A percentile compares a stretch with the other conserved stretches of the same genome.
Evolutionary conservation across 2,329 filamentous ascomycete genomes (phyloP).

Genomic region (Ophiostoma ips): DNA sequence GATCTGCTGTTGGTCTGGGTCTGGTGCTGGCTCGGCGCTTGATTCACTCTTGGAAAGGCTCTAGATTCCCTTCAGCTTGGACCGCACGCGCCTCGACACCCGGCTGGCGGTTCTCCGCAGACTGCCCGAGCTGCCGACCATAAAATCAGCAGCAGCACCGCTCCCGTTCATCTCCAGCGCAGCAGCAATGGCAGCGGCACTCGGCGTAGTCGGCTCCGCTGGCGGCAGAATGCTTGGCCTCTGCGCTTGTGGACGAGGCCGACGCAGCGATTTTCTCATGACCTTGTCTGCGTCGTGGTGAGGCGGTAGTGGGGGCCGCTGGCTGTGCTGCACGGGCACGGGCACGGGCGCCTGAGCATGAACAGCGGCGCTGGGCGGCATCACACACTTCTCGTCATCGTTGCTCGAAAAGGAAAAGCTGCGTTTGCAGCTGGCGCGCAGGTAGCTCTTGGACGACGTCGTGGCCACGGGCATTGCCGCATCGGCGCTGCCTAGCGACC

Average conservation of each 20-base stretch:
- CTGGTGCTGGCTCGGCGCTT: conserved; percentile 15
- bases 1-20: conserved; percentile 31
- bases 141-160: neutral
- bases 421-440: neutral
- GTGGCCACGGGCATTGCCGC: neutral
- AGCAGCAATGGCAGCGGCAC: neutral
- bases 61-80: conserved; percentile 10
- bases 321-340: neutral
- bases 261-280: conserved; percentile 7
- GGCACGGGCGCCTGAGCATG: too few relatives aligned
- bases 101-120: conserved; percentile 12
- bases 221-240: neutral
- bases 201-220: neutral
- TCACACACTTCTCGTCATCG: conserved; percentile 17
- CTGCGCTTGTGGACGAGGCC: neutral
- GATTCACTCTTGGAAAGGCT: conserved; percentile 9
- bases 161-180: neutral
- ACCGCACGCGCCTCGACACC: conserved; percentile 9
- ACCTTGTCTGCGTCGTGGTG: conserved; percentile 21
- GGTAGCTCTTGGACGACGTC: conserved; percentile 5
- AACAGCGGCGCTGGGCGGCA: neutral
- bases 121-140: conserved; percentile 4
- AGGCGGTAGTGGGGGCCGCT: conserved; percentile 18
- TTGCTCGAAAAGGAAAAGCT: conserved; percentile 11
- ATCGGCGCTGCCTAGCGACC: neutral